A percentile compares a stretch with the other conserved stretches of the same genome.
Conservation (phyloP, 1,139 yeast genomes). For the Candida sanyaensis region DNA sequence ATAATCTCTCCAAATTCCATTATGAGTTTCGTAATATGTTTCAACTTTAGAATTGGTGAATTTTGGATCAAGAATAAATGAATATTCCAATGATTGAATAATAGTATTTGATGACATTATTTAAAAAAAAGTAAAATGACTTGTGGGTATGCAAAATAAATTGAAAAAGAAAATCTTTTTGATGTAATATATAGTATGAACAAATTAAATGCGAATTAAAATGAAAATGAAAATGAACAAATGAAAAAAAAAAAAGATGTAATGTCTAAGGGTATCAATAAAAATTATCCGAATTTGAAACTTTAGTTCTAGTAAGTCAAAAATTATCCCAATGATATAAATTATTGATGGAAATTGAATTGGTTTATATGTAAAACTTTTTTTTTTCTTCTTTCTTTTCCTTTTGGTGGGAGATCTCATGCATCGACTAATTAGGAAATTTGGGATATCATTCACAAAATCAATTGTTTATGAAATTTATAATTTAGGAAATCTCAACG, state of each 20-base stretch:
- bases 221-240: neutral
- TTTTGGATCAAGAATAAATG: slow-evolving; percentile 33
- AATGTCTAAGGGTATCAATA: neutral
- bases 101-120: slow-evolving; percentile 2
- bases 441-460: neutral
- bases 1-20: slow-evolving; percentile 35
- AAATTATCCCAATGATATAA: too few relatives aligned
- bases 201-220: neutral
- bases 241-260: neutral
- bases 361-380: neutral
- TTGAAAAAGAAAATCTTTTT: too few relatives aligned
- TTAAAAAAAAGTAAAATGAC: neutral
- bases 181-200: too few relatives aligned
- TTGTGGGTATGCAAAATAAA: neutral
- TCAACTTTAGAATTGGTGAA: slow-evolving; percentile 11
- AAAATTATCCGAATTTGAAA: neutral
- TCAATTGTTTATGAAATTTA: neutral
- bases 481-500: neutral
- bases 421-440: slow-evolving; percentile 3
- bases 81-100: slow-evolving; percentile 39
- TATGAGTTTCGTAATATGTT: slow-evolving; percentile 30
- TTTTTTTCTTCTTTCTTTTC: too few relatives aligned
- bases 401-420: neutral
- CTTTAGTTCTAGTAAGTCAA: too few relatives aligned
- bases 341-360: too few relatives aligned